Conservation (phyloP, 164 flowering plant genomes). For the Amborella trichopoda region DNA sequence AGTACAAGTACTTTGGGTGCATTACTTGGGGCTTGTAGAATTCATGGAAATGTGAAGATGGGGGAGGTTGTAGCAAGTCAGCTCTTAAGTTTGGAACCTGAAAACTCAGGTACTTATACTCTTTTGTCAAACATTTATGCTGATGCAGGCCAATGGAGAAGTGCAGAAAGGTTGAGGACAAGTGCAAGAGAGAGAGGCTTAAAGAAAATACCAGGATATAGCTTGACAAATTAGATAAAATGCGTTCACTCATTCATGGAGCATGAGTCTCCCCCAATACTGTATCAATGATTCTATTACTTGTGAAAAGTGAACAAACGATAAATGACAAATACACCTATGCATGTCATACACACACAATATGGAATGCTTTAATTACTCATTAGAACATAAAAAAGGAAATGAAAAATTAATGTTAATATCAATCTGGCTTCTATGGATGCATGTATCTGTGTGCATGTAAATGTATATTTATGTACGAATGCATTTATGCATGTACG, state of each 20-base stretch:
- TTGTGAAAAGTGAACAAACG: too few species aligned
- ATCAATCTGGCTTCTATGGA: too few species aligned
- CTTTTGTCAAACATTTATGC: constrained; percentile 34
- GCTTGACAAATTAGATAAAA: constrained; percentile 24
- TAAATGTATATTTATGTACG: too few species aligned
- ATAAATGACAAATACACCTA: too few species aligned
- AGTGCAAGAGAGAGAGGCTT: constrained; percentile 22
- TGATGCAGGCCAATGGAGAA: constrained; percentile 38
- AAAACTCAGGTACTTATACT: constrained; percentile 24
- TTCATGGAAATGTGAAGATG: constrained; percentile 25
- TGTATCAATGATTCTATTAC: too few species aligned
- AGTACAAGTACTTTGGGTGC: constrained; percentile 26
- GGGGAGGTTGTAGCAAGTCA: constrained; percentile 30
- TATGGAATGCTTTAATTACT: too few species aligned
- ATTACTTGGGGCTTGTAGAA: constrained; percentile 47
- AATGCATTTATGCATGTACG: too few species aligned
- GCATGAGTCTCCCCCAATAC: constrained; percentile 9
- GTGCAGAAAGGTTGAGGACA: constrained; percentile 23
- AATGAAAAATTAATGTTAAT: too few species aligned
- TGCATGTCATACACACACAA: too few species aligned
- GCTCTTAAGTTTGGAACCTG: constrained; percentile 27
- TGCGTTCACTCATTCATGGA: constrained; percentile 1
- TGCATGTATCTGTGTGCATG: too few species aligned
- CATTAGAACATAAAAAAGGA: too few species aligned
- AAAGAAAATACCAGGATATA: constrained; percentile 31